Evolutionary conservation across 78 protist genomes (phyloP).

Genomic region (Polysphondylium violaceum): DNA sequence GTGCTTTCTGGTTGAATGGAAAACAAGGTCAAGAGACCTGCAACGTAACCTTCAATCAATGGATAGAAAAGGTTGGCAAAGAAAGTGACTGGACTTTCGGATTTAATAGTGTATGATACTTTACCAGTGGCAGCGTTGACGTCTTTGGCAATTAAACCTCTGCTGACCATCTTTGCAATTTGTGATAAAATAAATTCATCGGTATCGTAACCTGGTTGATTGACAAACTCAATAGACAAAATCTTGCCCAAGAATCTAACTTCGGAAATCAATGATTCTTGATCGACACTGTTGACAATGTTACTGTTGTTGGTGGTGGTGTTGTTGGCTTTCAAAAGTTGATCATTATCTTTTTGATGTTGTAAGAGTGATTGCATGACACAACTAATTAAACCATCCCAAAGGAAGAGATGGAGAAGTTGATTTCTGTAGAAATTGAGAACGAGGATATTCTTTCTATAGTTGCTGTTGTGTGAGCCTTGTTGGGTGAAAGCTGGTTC

Average conservation of each 20-base stretch:
- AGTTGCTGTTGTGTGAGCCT: slow-evolving; percentile 50
- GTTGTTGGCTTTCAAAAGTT: background rate
- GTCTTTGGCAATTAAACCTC: slow-evolving; percentile 35
- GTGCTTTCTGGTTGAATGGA: slow-evolving; percentile 81
- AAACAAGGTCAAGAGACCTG: slow-evolving; percentile 62
- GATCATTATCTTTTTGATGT: background rate
- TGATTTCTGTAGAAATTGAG: slow-evolving; percentile 76
- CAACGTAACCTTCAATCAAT: slow-evolving; percentile 83
- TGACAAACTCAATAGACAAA: slow-evolving; percentile 68
- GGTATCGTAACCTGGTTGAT: slow-evolving; percentile 59
- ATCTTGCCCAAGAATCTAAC: slow-evolving; percentile 63
- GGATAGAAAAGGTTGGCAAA: slow-evolving; percentile 79
- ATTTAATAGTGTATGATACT: slow-evolving; percentile 7
- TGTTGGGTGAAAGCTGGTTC: slow-evolving; percentile 70
- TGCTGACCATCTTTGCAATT: slow-evolving; percentile 18
- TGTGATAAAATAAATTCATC: slow-evolving; percentile 31
- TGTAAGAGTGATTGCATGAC: slow-evolving; percentile 26
- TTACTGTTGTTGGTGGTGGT: slow-evolving; percentile 20
- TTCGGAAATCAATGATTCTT: slow-evolving; percentile 45
- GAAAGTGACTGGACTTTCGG: slow-evolving; percentile 61
- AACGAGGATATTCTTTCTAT: slow-evolving; percentile 43
- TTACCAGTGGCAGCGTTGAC: background rate
- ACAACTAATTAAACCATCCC: slow-evolving; percentile 81
- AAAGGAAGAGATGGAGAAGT: slow-evolving; percentile 66
- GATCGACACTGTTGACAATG: background rate